Evolutionary conservation across 495 filamentous ascomycete species (phyloP), one percentile per base, ranked within the genome.

Genomic region (Penicillium verhagenii): DNA sequence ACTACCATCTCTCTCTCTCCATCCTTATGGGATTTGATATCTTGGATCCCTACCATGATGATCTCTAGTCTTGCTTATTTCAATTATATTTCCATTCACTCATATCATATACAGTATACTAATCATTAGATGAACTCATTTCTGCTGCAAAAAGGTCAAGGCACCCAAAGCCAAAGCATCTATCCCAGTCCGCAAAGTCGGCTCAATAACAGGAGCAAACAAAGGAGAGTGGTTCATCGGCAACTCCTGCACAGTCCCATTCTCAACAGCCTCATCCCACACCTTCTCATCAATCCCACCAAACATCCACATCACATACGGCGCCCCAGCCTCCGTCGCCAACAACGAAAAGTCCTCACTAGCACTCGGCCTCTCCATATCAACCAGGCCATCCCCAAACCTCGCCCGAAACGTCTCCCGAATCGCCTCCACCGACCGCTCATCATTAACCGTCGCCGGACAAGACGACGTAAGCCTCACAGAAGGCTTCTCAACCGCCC

Each of bases 141-240:
- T 61, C n/a, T 44, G 28, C n/a, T 63, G 53, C 45, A 75, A 53
- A 21, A 75, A 73, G 0, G 72, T 81, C 71, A 86, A 64, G 8
- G 82, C 82, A 2, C 70, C 81, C 21, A 79, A 65, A 26, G 74
- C 75, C 61, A 85, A 71, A 6, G 76, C 84, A 71, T 86, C 81
- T 19, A 81, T 63, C 4, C 72, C 85, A 0, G 73, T 76, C 42
- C 47, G 61, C 56, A 89, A 60, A n/a, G 83, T 87, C 8, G 83
- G 82, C 60, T 84, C 67, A 16, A 89, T 73, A 0, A 74, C 80
- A 18, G 84, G 85, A 38, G 79, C 79, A 70, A 86, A 88, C 54
- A 74, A 78, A 2, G 76, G 71, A 47, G 77, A 84, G 63, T 89
- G 85, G 54, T 87, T 87, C 29, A 70, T 73, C 1, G 80, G 76